Percentiles rank a stretch among this genome's conserved stretches.
Evolutionary conservation across 352 stramenopile species (phyloP).

Genomic region (Lagenidium giganteum): DNA sequence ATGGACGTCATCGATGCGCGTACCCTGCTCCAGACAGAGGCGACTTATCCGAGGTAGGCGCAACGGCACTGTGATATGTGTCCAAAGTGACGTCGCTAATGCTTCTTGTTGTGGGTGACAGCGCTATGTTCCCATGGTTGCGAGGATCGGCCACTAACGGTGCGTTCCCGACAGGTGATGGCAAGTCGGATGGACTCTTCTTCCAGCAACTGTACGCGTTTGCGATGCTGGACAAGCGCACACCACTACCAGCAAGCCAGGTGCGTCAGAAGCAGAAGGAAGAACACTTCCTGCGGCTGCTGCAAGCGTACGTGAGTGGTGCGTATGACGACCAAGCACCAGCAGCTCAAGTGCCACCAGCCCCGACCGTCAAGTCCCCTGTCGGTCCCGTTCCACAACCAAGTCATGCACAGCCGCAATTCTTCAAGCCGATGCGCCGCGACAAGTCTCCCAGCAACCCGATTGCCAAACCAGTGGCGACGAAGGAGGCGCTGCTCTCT

Average conservation of each 20-base stretch:
- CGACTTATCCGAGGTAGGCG: too few relatives aligned
- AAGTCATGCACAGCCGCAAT: too few relatives aligned
- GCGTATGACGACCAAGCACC: conserved; percentile 42
- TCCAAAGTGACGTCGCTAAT: too few relatives aligned
- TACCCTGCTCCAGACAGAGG: conserved; percentile 54
- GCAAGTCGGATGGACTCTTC: conserved; percentile 56
- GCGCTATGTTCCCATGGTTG: conserved; percentile 71
- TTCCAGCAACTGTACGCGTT: conserved; percentile 85
- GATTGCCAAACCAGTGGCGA: too few relatives aligned
- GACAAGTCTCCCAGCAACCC: too few relatives aligned
- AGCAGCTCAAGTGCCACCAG: too few relatives aligned
- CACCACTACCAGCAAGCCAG: conserved; percentile 29
- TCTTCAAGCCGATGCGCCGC: too few relatives aligned
- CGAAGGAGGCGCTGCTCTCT: too few relatives aligned
- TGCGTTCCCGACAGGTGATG: conserved; percentile 49
- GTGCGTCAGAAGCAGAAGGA: conserved; percentile 55
- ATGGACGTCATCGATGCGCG: conserved; percentile 79
- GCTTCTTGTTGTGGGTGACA: conserved; percentile 12
- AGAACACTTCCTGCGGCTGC: conserved; percentile 54
- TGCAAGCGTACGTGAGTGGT: conserved; percentile 65
- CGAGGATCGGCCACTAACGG: too few relatives aligned
- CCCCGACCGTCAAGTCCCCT: too few relatives aligned
- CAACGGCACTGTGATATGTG: too few relatives aligned
- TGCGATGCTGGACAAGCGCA: conserved; percentile 64
- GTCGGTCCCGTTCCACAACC: too few relatives aligned